phyloP scores from a whole-genome alignment of 345 rosid species.

The Ceriops zippeliana region DNA sequence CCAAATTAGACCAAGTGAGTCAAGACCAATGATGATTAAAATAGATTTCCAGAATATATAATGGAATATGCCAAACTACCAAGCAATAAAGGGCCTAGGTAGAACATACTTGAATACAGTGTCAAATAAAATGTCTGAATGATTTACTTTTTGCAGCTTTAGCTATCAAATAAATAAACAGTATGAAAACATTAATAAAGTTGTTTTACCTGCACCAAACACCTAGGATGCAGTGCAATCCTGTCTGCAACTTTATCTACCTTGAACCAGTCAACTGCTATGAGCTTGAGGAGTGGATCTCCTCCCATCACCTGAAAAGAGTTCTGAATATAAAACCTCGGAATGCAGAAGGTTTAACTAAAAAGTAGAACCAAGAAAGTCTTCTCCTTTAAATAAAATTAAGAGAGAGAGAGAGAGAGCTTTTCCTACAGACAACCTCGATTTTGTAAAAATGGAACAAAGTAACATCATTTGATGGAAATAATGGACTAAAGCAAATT shows the following conservation, averaged over 20 bases:
- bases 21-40: not conserved
- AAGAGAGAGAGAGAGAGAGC: no score
- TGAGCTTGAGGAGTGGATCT: slow-evolving; percentile 81
- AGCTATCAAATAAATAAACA: not conserved
- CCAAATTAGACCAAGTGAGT: no score
- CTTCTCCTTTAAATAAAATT: not conserved
- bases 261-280: slow-evolving; percentile 91
- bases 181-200: slow-evolving; percentile 5
- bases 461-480: not conserved
- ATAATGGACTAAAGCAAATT: not conserved
- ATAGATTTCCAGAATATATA: no score
- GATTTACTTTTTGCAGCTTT: no score
- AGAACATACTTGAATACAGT: no score
- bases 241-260: slow-evolving; percentile 60
- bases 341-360: not conserved
- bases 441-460: not conserved
- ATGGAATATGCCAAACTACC: no score
- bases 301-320: slow-evolving; percentile 78
- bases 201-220: slow-evolving; percentile 74
- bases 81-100: no score
- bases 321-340: not conserved
- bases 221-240: slow-evolving; percentile 74
- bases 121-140: no score
- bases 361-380: not conserved
- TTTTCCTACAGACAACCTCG: not conserved